Evolutionary conservation across 805 yeast species (phyloP), one percentile per base, ranked within the genome.

Genomic region (Debaryomyces castellii): DNA sequence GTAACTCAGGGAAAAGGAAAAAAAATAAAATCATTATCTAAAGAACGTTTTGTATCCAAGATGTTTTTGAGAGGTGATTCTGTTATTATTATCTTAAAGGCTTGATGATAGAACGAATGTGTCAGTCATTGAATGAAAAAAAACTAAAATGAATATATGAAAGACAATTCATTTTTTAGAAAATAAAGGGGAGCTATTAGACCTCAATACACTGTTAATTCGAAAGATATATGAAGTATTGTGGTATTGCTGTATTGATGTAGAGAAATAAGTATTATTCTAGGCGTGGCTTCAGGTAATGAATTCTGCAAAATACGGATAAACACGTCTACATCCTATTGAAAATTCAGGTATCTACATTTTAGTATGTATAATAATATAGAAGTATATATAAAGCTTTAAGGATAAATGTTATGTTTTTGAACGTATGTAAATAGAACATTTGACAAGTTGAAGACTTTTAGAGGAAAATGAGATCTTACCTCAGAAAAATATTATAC

Each of bases 21-120:
- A 58, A 81, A 80, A 53, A 84, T 85, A 44, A 82, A 85, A 55
- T 75, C 83, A 4, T 75, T 81, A 12, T 73, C 85, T 46, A 81
- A 80, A 55, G 77, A 63, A 69, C 71, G 98, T 56, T 94, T 89
- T 61, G 82, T 92, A 3, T 81, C 90, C 48, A 94, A 94, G 67
- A 74, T 94, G 80, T 94, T 94, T 59, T 71, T 94, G 33, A 78
- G 99, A 66, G 99, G 99, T 1, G 99, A 94, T 65, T 87, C 96
- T 0, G 96, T 94, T 17, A 87, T 94, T 46, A 83, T 94, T 25
- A 82, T 94, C 6, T 73, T 88, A 53, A 83, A 81, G 52, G 69
- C 72, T n/a, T n/a, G n/a, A 8, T 55, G 45, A 38, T 43, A 32
- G 12, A 25, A 25, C 4, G 28, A 25, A 10, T 25, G 28, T 5